Percentiles rank a stretch among this genome's conserved stretches.
These are phyloP conservation scores for Pilobolus umbonatus DNA, from an alignment of 192 early-diverging fungal species.

Conservation along the genomic window DNA sequence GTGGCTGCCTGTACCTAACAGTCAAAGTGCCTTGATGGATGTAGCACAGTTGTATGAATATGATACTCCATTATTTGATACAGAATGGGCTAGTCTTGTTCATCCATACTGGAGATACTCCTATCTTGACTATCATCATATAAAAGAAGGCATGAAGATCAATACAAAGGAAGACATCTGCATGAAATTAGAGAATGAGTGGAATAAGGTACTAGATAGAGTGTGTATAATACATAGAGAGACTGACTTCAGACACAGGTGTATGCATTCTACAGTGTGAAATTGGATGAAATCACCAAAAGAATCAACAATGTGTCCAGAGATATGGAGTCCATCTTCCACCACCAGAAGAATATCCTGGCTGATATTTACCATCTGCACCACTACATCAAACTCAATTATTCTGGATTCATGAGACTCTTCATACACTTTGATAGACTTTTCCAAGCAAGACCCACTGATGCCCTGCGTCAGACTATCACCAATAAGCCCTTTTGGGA, in stretches of 20 bases:
- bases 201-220: slow-evolving; percentile 9
- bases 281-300: slow-evolving; percentile 20
- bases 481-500: slow-evolving; percentile 2
- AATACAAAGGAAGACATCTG: not conserved
- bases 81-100: not conserved
- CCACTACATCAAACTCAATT: slow-evolving; percentile 11
- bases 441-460: not conserved
- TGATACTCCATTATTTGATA: slow-evolving; percentile 6
- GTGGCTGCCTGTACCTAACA: not conserved
- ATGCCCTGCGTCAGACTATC: not conserved
- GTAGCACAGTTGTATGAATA: not conserved
- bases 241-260: too few species aligned
- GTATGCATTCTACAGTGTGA: slow-evolving; percentile 11
- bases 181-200: not conserved
- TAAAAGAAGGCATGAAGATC: not conserved
- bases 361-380: slow-evolving; percentile 7
- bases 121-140: slow-evolving; percentile 13
- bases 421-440: slow-evolving; percentile 3
- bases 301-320: too few species aligned
- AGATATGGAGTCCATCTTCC: not conserved
- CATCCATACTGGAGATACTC: slow-evolving; percentile 8
- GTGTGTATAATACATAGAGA: not conserved
- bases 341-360: not conserved
- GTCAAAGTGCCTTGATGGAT: slow-evolving; percentile 6
- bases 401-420: slow-evolving; percentile 6